Evolutionary conservation across 768 basidiomycete species (phyloP).

Genomic region (Zangia roseola): DNA sequence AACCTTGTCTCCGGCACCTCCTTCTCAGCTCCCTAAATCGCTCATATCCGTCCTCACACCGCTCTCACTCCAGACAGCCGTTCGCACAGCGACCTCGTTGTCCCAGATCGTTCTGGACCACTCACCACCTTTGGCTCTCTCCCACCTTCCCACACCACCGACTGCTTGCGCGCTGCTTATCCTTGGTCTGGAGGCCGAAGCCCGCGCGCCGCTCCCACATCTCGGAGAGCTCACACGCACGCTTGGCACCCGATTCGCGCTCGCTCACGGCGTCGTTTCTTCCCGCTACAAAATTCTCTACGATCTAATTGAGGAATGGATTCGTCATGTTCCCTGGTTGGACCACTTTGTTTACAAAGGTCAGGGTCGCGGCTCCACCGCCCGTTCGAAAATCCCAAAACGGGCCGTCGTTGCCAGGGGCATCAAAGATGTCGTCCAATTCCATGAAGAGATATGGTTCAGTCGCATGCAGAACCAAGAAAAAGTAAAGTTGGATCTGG

Average conservation of each 20-base stretch:
- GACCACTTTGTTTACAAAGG: constrained; percentile 48
- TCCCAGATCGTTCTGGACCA: constrained; percentile 43
- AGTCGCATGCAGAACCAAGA: constrained; percentile 37
- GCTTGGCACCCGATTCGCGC: constrained; percentile 51
- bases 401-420: constrained; percentile 66
- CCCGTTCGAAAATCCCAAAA: constrained; percentile 60
- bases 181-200: constrained; percentile 68
- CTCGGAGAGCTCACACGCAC: constrained; percentile 55
- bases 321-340: constrained; percentile 72
- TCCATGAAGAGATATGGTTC: constrained; percentile 61
- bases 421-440: constrained; percentile 66
- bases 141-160: constrained; percentile 39
- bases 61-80: constrained; percentile 40
- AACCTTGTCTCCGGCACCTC: constrained; percentile 19
- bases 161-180: constrained; percentile 71
- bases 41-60: constrained; percentile 38
- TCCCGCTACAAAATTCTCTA: constrained; percentile 66
- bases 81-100: constrained; percentile 43
- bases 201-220: constrained; percentile 48
- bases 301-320: constrained; percentile 57
- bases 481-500: constrained; percentile 39
- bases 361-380: constrained; percentile 32
- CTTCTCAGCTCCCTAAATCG: constrained; percentile 32
- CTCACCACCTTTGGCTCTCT: constrained; percentile 41
- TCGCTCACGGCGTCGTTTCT: constrained; percentile 57